A percentile compares a stretch with the other conserved stretches of the same genome.
Evolutionary conservation across 2,329 filamentous ascomycete species (phyloP).

Genomic region (Cladophialophora bantiana): DNA sequence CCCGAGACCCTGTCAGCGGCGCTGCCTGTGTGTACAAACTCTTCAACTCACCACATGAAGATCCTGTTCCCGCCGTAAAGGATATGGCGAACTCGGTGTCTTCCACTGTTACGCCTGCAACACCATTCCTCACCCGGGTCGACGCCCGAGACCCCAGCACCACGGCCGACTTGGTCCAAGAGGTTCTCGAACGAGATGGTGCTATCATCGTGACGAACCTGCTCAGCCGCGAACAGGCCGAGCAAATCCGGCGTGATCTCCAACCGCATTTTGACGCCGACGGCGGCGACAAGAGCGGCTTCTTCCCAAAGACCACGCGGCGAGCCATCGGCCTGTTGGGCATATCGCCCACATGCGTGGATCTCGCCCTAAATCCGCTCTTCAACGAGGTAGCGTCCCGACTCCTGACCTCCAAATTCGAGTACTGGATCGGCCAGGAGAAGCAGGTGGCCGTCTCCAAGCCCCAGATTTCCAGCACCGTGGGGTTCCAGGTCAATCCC

Average conservation of each 20-base stretch:
- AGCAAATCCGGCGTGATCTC: slow-evolving; percentile 36
- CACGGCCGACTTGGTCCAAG: slow-evolving; percentile 17
- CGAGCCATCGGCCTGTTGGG: slow-evolving; percentile 49
- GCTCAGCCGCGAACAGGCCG: slow-evolving; percentile 19
- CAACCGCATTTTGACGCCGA: slow-evolving; percentile 37
- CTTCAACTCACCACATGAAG: neutral
- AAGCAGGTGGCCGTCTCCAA: slow-evolving; percentile 28
- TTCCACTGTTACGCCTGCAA: neutral
- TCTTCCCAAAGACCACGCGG: slow-evolving; percentile 41
- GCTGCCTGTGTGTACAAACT: neutral
- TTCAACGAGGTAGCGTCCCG: slow-evolving; percentile 45
- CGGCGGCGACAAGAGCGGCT: slow-evolving; percentile 37
- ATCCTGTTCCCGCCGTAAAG: neutral
- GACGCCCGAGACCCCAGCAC: slow-evolving; percentile 23
- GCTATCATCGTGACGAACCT: slow-evolving; percentile 36
- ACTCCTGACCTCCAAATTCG: slow-evolving; percentile 47
- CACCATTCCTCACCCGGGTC: slow-evolving; percentile 14
- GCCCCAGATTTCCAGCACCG: slow-evolving; percentile 44
- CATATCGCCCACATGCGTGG: slow-evolving; percentile 48
- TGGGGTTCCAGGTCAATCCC: slow-evolving; percentile 43
- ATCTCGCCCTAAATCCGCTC: slow-evolving; percentile 47
- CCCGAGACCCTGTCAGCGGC: neutral
- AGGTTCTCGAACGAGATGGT: slow-evolving; percentile 30
- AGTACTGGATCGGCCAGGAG: slow-evolving; percentile 45
- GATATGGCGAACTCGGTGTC: neutral